phyloP scores from a whole-genome alignment of 2,329 filamentous ascomycete genomes.

The Cercospora sp. region DNA sequence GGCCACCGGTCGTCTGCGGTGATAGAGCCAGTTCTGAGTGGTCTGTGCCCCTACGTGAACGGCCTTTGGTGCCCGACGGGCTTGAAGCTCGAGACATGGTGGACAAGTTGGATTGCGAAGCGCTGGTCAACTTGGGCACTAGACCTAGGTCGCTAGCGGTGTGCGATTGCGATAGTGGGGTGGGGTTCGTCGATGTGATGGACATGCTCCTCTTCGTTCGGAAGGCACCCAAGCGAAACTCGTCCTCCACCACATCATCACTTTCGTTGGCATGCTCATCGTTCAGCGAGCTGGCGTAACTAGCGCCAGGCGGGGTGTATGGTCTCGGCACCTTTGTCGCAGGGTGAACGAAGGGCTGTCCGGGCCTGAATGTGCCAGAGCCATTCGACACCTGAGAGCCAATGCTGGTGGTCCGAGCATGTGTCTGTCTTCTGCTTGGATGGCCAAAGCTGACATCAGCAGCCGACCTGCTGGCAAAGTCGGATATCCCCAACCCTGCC shows the following conservation, averaged over 20 bases:
- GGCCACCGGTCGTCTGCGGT: constrained; percentile 47
- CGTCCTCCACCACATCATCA: constrained; percentile 49
- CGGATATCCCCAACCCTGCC: constrained; percentile 57
- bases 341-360: constrained; percentile 55
- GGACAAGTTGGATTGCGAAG: constrained; percentile 56
- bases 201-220: constrained; percentile 47
- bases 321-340: constrained; percentile 58
- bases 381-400: constrained; percentile 56
- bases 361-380: constrained; percentile 50
- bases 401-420: constrained; percentile 57
- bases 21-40: constrained; percentile 51
- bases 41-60: constrained; percentile 53
- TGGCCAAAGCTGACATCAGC: constrained; percentile 49
- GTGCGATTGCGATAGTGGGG: constrained; percentile 38
- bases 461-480: constrained; percentile 47
- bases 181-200: constrained; percentile 42
- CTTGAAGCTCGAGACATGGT: constrained; percentile 45
- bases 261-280: constrained; percentile 46
- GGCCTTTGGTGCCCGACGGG: constrained; percentile 36
- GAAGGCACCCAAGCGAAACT: constrained; percentile 43
- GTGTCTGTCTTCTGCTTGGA: constrained; percentile 45
- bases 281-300: constrained; percentile 52
- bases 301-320: constrained; percentile 56
- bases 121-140: constrained; percentile 51
- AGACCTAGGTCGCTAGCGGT: constrained; percentile 43